phyloP scores from a whole-genome alignment of 2,329 filamentous ascomycete species.

The Arthroderma sp. region DNA sequence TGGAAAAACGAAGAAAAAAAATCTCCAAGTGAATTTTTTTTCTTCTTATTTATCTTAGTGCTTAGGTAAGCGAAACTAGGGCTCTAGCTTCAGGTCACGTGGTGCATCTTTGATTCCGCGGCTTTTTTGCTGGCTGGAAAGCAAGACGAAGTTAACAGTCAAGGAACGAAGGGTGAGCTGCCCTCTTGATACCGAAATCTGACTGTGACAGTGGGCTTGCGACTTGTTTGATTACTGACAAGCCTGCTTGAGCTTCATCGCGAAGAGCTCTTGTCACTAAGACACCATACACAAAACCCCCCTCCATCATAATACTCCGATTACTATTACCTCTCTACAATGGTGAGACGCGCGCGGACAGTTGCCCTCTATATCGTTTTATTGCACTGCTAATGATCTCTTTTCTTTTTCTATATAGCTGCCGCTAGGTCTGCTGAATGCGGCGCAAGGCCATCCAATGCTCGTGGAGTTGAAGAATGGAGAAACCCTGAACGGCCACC shows the following conservation, averaged over 20 bases:
- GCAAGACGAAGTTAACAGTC: neutral
- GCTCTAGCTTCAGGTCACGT: neutral
- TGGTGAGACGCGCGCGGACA: neutral
- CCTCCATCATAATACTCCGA: neutral
- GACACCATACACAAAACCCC: neutral
- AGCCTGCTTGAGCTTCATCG: neutral
- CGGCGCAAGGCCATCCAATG: constrained; percentile 95
- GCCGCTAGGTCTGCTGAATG: constrained; percentile 71
- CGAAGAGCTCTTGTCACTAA: neutral
- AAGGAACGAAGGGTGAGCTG: neutral
- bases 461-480: constrained; percentile 95
- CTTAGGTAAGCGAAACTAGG: neutral
- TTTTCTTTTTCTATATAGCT: constrained; percentile 34
- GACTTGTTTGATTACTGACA: neutral
- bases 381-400: neutral
- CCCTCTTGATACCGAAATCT: neutral
- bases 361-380: neutral
- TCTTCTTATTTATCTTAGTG: neutral
- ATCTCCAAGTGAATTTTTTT: neutral
- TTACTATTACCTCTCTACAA: neutral
- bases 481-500: constrained; percentile 90
- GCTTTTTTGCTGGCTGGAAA: neutral
- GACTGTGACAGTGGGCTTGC: neutral
- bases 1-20: neutral
- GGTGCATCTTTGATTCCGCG: neutral